These are phyloP conservation scores for Rhodamnia argentea DNA, from an alignment of 345 rosid genomes.

Conservation along the genomic window DNA sequence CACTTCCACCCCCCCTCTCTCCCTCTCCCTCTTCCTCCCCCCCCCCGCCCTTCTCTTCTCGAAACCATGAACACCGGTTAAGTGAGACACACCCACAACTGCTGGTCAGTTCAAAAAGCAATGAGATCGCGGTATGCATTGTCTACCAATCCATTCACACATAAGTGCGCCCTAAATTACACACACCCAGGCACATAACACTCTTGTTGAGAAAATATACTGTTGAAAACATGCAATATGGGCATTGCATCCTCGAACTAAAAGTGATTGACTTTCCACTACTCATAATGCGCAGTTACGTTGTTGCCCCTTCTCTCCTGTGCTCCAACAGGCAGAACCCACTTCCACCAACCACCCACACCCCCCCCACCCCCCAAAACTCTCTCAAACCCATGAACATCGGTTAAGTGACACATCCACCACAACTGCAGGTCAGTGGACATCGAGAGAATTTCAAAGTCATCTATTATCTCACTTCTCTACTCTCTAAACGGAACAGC, in stretches of 20 bases:
- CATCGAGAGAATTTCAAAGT: background rate
- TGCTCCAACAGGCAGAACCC: background rate
- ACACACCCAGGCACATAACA: background rate
- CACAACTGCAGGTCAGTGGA: background rate
- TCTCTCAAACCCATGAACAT: background rate
- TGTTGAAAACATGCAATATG: background rate
- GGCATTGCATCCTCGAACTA: background rate
- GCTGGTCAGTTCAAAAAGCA: background rate
- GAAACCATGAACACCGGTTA: too few species aligned
- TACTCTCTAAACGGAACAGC: background rate
- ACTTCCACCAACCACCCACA: too few species aligned
- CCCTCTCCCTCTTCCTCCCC: too few species aligned
- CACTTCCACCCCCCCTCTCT: too few species aligned
- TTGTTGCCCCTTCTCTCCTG: background rate
- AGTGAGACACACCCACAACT: too few species aligned
- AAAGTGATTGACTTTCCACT: background rate
- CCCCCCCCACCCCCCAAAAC: rapidly evolving
- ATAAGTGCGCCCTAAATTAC: background rate
- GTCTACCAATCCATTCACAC: background rate
- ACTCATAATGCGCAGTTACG: background rate
- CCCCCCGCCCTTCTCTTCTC: too few species aligned
- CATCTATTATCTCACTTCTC: background rate
- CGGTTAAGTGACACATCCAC: background rate
- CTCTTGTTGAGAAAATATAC: background rate
- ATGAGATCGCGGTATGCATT: background rate